Percentiles rank a stretch among this genome's conserved stretches.
phyloP scores from a whole-genome alignment of 2,329 filamentous ascomycete genomes.

The Microsporum audouinii region DNA sequence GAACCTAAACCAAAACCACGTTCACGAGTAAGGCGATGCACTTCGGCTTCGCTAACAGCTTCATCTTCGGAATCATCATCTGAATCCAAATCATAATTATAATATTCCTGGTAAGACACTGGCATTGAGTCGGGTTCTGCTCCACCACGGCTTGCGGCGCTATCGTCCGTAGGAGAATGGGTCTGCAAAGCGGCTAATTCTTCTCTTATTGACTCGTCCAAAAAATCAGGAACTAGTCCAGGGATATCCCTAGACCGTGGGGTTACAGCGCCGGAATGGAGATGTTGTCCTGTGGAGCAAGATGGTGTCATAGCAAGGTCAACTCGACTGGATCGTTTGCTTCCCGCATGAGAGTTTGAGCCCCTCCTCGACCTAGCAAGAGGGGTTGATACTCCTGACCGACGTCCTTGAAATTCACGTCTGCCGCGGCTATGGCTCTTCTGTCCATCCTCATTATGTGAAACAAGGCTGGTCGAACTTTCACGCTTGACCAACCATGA shows the following conservation, averaged over 20 bases:
- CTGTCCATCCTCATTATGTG: slow-evolving; percentile 24
- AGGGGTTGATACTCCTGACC: slow-evolving; percentile 30
- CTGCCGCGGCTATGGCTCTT: slow-evolving; percentile 16
- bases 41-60: slow-evolving; percentile 39
- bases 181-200: slow-evolving; percentile 24
- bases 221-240: slow-evolving; percentile 39
- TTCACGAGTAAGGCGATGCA: slow-evolving; percentile 41
- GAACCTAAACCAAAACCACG: slow-evolving; percentile 45
- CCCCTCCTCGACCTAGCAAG: slow-evolving; percentile 21
- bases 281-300: slow-evolving; percentile 13
- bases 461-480: slow-evolving; percentile 44
- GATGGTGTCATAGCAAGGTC: slow-evolving; percentile 29
- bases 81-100: slow-evolving; percentile 14
- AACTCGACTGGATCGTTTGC: slow-evolving; percentile 25
- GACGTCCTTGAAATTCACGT: slow-evolving; percentile 20
- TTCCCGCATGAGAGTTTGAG: slow-evolving; percentile 25
- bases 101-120: slow-evolving; percentile 16
- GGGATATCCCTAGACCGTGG: slow-evolving; percentile 1
- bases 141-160: slow-evolving; percentile 13
- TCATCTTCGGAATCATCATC: slow-evolving; percentile 22
- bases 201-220: slow-evolving; percentile 34
- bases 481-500: slow-evolving; percentile 48
- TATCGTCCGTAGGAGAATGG: slow-evolving; percentile 10
- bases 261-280: slow-evolving; percentile 4
- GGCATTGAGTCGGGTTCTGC: slow-evolving; percentile 4